Evolutionary conservation across 2,329 filamentous ascomycete species (phyloP).

Genomic region (Metarhizium anisopliae): DNA sequence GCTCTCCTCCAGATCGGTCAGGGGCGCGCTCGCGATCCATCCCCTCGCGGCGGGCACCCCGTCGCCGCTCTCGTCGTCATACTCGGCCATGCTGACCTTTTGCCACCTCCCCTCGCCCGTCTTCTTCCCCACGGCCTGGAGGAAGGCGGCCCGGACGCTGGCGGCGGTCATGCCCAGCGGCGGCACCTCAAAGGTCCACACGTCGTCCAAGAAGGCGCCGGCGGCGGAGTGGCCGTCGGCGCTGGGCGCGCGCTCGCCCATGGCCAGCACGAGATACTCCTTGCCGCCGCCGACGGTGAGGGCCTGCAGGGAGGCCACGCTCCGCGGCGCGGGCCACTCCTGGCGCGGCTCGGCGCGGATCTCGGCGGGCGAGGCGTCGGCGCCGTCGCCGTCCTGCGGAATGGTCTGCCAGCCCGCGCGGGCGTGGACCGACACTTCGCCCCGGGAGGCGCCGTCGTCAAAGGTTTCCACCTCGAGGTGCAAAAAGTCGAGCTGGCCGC

Average conservation of each 20-base stretch:
- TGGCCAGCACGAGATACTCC: conserved; percentile 52
- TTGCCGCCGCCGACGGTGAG: conserved; percentile 50
- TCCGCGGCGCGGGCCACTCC: conserved; percentile 43
- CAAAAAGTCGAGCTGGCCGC: conserved; percentile 61
- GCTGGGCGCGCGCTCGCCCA: conserved; percentile 47
- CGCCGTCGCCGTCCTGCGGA: conserved; percentile 26
- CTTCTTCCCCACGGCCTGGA: conserved; percentile 41
- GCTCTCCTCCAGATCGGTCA: conserved; percentile 51
- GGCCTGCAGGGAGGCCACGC: conserved; percentile 44
- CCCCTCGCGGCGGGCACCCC: conserved; percentile 44
- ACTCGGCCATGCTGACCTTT: conserved; percentile 34
- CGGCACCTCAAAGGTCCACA: conserved; percentile 57
- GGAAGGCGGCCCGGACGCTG: conserved; percentile 46
- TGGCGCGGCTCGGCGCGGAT: conserved; percentile 25
- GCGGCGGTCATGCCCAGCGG: conserved; percentile 44
- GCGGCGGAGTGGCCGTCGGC: conserved; percentile 38
- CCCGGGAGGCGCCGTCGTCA: conserved; percentile 37
- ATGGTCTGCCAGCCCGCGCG: conserved; percentile 48
- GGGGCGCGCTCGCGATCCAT: conserved; percentile 46
- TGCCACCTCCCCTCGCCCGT: conserved; percentile 53
- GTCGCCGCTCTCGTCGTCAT: conserved; percentile 42
- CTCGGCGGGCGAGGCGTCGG: conserved; percentile 24
- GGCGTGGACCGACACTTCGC: conserved; percentile 41
- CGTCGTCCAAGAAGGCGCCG: conserved; percentile 48
- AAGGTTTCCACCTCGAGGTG: conserved; percentile 48